Percentiles rank a stretch among this genome's conserved stretches.
These are phyloP conservation scores for Solanum commersonii DNA, from an alignment of 257 asterid genomes.

Conservation along the genomic window DNA sequence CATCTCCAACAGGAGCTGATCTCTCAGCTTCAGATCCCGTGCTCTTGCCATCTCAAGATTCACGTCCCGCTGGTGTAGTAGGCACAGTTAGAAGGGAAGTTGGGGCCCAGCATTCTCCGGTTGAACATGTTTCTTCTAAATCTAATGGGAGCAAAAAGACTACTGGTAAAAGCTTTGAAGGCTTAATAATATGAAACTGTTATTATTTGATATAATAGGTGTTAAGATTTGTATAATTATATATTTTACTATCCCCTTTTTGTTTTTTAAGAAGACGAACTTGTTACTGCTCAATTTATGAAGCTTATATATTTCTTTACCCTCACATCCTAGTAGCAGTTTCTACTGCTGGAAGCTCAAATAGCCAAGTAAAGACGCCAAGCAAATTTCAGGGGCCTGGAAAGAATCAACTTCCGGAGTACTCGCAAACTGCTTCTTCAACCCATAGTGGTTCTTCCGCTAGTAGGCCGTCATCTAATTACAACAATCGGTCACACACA, in stretches of 20 bases:
- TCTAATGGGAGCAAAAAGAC: conserved; percentile 26
- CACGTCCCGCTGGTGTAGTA: conserved; percentile 20
- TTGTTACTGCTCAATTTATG: background rate
- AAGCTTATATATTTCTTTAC: background rate
- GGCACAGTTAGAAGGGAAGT: conserved; percentile 25
- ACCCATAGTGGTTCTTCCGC: conserved; percentile 32
- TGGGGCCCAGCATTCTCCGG: conserved; percentile 20
- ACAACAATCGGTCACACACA: conserved; percentile 54
- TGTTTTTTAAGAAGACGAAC: background rate
- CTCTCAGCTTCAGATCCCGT: conserved; percentile 40
- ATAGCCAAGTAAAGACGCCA: conserved; percentile 31
- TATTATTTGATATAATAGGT: background rate
- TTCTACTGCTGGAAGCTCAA: conserved; percentile 32
- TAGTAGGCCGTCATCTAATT: conserved; percentile 68
- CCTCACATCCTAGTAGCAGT: conserved; percentile 13
- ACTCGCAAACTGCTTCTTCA: conserved; percentile 34
- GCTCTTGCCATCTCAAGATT: conserved; percentile 38
- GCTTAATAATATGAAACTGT: conserved; percentile 4
- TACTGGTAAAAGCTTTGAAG: conserved; percentile 24
- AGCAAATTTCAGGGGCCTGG: conserved; percentile 35
- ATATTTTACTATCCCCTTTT: background rate
- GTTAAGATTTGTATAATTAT: background rate
- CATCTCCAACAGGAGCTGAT: conserved; percentile 28
- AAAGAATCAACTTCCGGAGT: conserved; percentile 44
- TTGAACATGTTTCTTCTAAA: conserved; percentile 22